phyloP scores from a whole-genome alignment of 139 green algal genomes.

The Haematococcus lacustris region DNA sequence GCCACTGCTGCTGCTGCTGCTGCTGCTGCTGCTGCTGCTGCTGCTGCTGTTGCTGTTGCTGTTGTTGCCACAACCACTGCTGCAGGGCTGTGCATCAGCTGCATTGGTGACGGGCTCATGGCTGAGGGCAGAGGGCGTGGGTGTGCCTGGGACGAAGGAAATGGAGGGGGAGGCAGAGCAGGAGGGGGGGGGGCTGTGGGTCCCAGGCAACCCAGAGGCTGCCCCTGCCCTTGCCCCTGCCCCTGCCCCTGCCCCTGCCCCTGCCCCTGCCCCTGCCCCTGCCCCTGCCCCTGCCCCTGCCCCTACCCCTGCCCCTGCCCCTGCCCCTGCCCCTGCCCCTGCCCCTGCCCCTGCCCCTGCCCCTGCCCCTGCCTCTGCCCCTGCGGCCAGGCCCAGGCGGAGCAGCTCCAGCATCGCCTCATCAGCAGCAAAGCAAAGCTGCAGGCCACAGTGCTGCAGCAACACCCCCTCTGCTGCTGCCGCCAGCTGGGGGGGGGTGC shows the following conservation, averaged over 20 bases:
- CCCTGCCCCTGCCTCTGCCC: no score
- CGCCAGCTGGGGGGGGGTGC: neutral
- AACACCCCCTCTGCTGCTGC: neutral
- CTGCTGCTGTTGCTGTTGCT: neutral
- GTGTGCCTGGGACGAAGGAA: neutral
- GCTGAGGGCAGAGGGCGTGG: neutral
- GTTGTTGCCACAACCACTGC: no score
- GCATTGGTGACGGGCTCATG: neutral
- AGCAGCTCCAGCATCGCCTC: constrained; percentile 25
- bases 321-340: no score
- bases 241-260: neutral
- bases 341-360: no score
- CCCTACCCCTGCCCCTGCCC: no score
- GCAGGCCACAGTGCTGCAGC: neutral
- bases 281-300: no score
- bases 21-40: neutral
- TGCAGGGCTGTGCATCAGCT: neutral
- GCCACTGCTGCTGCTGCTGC: neutral
- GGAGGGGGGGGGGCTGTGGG: neutral
- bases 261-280: no score
- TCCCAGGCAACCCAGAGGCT: no score
- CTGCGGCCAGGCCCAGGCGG: constrained; percentile 13
- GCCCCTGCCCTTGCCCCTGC: neutral
- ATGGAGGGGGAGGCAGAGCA: neutral
- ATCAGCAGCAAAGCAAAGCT: constrained; percentile 25